A percentile compares a stretch with the other conserved stretches of the same genome.
These are phyloP conservation scores for Suillus alpinus DNA, from an alignment of 768 basidiomycete genomes.

Conservation along the genomic window DNA sequence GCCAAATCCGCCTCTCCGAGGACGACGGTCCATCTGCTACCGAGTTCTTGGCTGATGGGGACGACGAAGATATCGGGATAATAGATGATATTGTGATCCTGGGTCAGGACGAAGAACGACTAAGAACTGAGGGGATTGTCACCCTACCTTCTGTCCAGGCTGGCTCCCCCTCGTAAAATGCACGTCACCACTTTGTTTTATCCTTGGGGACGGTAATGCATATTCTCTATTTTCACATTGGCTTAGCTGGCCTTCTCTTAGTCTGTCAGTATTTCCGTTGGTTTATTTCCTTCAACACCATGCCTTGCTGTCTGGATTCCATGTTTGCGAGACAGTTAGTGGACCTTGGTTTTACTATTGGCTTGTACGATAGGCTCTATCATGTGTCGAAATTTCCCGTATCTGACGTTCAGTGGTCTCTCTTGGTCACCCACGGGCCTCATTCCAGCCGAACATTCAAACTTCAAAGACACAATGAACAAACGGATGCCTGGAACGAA, in stretches of 20 bases:
- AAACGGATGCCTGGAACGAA: neutral
- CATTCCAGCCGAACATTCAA: neutral
- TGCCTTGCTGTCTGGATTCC: neutral
- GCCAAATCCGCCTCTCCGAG: slow-evolving; percentile 62
- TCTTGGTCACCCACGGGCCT: neutral
- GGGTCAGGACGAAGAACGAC: slow-evolving; percentile 13
- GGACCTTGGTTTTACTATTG: neutral
- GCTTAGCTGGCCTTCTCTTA: neutral
- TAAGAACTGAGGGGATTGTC: neutral
- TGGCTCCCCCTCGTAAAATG: neutral
- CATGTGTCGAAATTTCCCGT: neutral
- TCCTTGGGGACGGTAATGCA: neutral
- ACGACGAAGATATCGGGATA: slow-evolving; percentile 47
- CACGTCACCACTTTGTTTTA: neutral
- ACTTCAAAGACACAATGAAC: neutral
- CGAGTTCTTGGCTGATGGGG: slow-evolving; percentile 60
- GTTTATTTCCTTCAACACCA: neutral
- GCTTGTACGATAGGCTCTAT: neutral
- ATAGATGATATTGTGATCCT: slow-evolving; percentile 27
- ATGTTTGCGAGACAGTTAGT: neutral
- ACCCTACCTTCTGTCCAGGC: neutral
- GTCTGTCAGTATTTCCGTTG: neutral
- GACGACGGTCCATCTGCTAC: slow-evolving; percentile 73
- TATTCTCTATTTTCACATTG: neutral
- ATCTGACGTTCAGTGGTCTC: neutral